These are phyloP conservation scores for Teratosphaeriaceae sp. DNA, from an alignment of 2,329 filamentous ascomycete species.

Conservation along the genomic window DNA sequence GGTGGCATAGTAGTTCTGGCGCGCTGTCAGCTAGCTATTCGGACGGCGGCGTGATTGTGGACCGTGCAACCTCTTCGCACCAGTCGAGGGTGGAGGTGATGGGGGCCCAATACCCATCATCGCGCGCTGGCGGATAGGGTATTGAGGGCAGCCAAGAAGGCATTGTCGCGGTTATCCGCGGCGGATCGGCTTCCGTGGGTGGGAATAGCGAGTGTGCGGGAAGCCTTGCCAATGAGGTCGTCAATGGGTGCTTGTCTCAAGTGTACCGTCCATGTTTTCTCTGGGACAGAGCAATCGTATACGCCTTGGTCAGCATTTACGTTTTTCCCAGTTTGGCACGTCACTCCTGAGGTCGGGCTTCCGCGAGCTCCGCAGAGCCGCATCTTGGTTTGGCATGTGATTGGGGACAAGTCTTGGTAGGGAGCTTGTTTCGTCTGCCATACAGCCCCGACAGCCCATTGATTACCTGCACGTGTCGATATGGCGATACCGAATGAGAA, in stretches of 20 bases:
- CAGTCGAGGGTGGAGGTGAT: slow-evolving; percentile 70
- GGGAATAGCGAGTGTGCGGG: background rate
- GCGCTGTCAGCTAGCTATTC: slow-evolving; percentile 34
- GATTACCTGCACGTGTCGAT: too few species aligned
- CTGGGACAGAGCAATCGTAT: too few species aligned
- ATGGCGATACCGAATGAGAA: slow-evolving; percentile 96
- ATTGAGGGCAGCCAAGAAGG: slow-evolving; percentile 24
- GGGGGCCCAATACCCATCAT: slow-evolving; percentile 51
- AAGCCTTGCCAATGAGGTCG: too few species aligned
- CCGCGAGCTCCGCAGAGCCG: too few species aligned
- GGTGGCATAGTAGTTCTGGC: slow-evolving; percentile 64
- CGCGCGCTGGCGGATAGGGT: slow-evolving; percentile 23
- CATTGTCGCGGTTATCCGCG: slow-evolving; percentile 28
- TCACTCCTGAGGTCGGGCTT: too few species aligned
- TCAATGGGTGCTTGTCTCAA: too few species aligned
- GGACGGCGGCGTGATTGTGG: background rate
- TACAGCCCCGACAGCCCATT: too few species aligned
- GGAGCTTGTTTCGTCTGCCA: too few species aligned
- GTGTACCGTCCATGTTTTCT: too few species aligned
- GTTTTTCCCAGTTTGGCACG: too few species aligned
- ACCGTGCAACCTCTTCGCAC: slow-evolving; percentile 61
- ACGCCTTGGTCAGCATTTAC: too few species aligned
- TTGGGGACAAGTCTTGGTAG: background rate
- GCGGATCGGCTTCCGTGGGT: background rate
- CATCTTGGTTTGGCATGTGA: slow-evolving; percentile 5